Base-by-base conservation (phyloP, 495 filamentous ascomycete genomes). In the Daldinia bambusicola region DNA sequence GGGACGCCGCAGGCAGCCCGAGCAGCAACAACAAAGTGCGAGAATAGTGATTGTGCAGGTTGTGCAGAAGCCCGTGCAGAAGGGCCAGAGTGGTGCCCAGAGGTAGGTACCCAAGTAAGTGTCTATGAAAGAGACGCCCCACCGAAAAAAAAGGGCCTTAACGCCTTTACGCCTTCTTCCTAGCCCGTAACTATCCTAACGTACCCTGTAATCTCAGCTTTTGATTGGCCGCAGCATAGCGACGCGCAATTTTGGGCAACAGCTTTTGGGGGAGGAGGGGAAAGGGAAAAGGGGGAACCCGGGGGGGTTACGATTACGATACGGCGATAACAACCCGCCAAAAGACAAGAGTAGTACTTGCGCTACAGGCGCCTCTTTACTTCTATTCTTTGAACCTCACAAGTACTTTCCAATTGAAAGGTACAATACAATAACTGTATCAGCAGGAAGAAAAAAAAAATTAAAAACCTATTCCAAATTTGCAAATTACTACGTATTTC, bases 1-100 rank as follows among this genome's bases (percentile, higher is more conserved):
- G 66, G 70, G 70, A 65, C 63, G 72, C 61, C 58, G 70, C 66
- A 69, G 70, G 66, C 62, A 69, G 62, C 70, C 70, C 58, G 38
- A 69, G 67, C 53, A 43, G 55, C 26, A 65, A 73, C 70, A 73
- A 73, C 62, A 63, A 66, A 68, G 62, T 62, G 62, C 58, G 63
- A 64, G 70, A 56, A 51, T 56, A 72, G 64, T 34, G 65, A 48
- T 73, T 68, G 65, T 65, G 61, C 70, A 69, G 57, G 56, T 72
- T 72, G 62, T 66, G 61, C 63, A 69, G 56, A 72, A 72, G 59
- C 26, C 26, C 26, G 26, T 26, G 26, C 26, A 26, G 26, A 26
- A 26, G 26, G 26, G 26, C 26, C 26, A 26, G 26, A 26, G 26
- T 26, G 26, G 26, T 26, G 26, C 26, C 26, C 26, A 26, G 26